Evolutionary conservation across 2,329 filamentous ascomycete genomes (phyloP), one percentile per base, ranked within the genome.

Genomic region (Fusarium brachygibbosum): DNA sequence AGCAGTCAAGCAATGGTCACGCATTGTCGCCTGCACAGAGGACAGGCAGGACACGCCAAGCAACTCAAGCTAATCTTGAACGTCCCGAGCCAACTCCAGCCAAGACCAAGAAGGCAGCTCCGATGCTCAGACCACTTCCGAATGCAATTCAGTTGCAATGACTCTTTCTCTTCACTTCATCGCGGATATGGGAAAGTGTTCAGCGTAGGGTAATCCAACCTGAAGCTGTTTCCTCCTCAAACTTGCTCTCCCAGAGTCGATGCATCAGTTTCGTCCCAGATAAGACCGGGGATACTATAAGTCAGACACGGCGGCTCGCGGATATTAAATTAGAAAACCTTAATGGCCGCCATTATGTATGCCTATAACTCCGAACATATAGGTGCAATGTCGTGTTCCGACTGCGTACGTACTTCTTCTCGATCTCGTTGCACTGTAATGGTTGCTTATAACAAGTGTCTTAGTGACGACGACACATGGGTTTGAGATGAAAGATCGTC

Each of bases 161-260:
- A 19, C 28, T 6, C 28, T 45, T 45, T 23, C 14, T 60, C 23
- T 29, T 41, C 31, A 29, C 46, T 54, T 34, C 17, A 6, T 9
- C 42, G n/a, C 17, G 12, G 12, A n/a, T 29, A 14, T 29, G 19
- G n/a, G 9, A 21, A n/a, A 35, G 42, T 14, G 25, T 42, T 19
- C 16, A 58, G 14, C 19, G 32, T 19, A 63, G 29, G 40, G 31
- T 35, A 44, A 59, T 14, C 28, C n/a, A 11, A 40, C 48, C 37
- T 64, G 59, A 64, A 63, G 51, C 34, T 58, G 44, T 58, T 58
- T 58, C 44, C 32, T 49, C 60, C 51, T 64, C 51, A 58, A 58
- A 45, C 51, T 34, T n/a, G 12, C 28, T 32, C 37, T 57, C 45
- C 57, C 46, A 44, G 19, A 35, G 25, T 25, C 32, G 12, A 32